Conservation (phyloP, 768 basidiomycete genomes). For the Termitomyces sp. region DNA sequence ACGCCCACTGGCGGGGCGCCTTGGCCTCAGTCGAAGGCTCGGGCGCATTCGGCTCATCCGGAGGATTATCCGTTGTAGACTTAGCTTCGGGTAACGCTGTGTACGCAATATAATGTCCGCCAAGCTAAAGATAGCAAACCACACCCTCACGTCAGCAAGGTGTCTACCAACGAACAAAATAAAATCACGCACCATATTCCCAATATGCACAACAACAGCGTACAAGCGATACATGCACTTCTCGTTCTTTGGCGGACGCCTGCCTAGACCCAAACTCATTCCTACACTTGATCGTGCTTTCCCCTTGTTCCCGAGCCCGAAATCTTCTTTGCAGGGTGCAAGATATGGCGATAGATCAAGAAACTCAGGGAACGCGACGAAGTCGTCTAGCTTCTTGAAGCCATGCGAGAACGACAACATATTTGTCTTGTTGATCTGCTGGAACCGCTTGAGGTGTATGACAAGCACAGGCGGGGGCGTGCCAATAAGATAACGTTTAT, state of each 20-base stretch:
- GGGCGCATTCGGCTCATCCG: slow-evolving; percentile 7
- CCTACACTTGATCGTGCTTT: slow-evolving; percentile 27
- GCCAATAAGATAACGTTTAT: slow-evolving; percentile 93
- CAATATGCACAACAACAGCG: slow-evolving; percentile 84
- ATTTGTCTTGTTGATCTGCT: slow-evolving; percentile 70
- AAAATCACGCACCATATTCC: slow-evolving; percentile 67
- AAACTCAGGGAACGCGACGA: slow-evolving; percentile 83
- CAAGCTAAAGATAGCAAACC: slow-evolving; percentile 48
- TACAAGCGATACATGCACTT: slow-evolving; percentile 69
- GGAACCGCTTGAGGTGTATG: slow-evolving; percentile 93
- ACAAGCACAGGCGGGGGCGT: slow-evolving; percentile 85
- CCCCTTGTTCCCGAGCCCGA: slow-evolving; percentile 43
- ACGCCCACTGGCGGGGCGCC: slow-evolving; percentile 75
- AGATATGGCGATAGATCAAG: slow-evolving; percentile 86
- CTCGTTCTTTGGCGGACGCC: slow-evolving; percentile 21
- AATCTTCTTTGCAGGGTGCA: slow-evolving; percentile 76
- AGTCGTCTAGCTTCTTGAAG: slow-evolving; percentile 91
- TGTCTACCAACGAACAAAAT: background rate
- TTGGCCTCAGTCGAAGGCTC: slow-evolving; percentile 12
- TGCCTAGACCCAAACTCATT: background rate
- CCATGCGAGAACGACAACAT: slow-evolving; percentile 64
- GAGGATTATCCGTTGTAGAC: slow-evolving; percentile 11
- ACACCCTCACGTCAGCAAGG: slow-evolving; percentile 11
- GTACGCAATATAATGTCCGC: slow-evolving; percentile 89
- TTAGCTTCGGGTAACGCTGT: slow-evolving; percentile 59